Conservation (phyloP, 495 filamentous ascomycete species). For the Stereocaulon alpinum region DNA sequence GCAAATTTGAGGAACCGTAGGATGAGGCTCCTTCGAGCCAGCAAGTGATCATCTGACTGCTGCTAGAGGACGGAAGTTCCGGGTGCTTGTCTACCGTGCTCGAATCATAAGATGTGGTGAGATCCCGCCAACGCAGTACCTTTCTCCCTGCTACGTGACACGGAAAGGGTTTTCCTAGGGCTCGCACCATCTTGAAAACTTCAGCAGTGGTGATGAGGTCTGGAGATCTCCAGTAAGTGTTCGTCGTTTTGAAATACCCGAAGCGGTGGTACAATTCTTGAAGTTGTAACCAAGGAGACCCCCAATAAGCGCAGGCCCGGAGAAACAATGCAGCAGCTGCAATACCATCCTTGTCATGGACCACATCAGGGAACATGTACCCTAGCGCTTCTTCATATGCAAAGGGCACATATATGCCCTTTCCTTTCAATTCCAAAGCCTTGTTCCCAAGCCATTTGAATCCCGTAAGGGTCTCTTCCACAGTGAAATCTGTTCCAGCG, state of each 20-base stretch:
- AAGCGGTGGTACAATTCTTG: conserved; percentile 50
- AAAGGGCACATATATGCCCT: conserved; percentile 44
- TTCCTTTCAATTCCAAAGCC: conserved; percentile 33
- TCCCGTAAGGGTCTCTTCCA: conserved; percentile 58
- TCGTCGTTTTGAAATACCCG: conserved; percentile 56
- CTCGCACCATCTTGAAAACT: conserved; percentile 47
- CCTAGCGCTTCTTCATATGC: conserved; percentile 67
- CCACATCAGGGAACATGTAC: conserved; percentile 59
- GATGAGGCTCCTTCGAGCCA: conserved; percentile 39
- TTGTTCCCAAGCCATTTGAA: conserved; percentile 64
- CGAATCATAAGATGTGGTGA: conserved; percentile 58
- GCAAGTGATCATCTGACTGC: conserved; percentile 62
- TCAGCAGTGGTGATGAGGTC: conserved; percentile 38
- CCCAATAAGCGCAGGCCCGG: conserved; percentile 45
- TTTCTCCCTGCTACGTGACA: conserved; percentile 38
- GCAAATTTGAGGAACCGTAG: no score
- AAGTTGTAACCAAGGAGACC: conserved; percentile 50
- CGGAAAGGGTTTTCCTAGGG: conserved; percentile 34
- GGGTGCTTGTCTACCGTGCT: conserved; percentile 43
- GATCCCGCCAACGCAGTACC: conserved; percentile 55
- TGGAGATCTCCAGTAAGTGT: conserved; percentile 58
- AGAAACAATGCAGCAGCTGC: conserved; percentile 57
- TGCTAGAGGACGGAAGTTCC: conserved; percentile 46
- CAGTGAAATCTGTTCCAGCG: conserved; percentile 47
- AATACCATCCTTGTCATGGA: conserved; percentile 63